These are phyloP conservation scores for Fusarium protoensiforme DNA, from an alignment of 2,329 filamentous ascomycete species.

Conservation along the genomic window DNA sequence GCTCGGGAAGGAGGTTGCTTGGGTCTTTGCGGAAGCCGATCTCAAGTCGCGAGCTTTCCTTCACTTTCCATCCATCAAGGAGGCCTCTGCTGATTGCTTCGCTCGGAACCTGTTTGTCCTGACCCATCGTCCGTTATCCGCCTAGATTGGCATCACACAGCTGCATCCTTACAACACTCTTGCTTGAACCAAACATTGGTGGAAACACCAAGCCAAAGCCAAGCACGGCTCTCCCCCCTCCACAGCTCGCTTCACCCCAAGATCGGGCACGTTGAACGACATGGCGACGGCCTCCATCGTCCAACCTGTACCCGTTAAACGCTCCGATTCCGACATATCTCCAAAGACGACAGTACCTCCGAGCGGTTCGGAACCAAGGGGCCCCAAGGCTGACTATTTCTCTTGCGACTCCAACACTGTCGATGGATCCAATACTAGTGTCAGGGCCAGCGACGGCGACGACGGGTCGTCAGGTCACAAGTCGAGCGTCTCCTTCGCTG, in stretches of 20 bases:
- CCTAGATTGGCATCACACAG: not conserved
- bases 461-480: slow-evolving; percentile 45
- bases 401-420: slow-evolving; percentile 34
- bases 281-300: slow-evolving; percentile 38
- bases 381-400: slow-evolving; percentile 40
- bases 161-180: slow-evolving; percentile 14
- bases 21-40: slow-evolving; percentile 20
- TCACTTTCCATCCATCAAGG: slow-evolving; percentile 5
- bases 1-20: slow-evolving; percentile 11
- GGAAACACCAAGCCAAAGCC: slow-evolving; percentile 1
- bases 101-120: not conserved
- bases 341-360: slow-evolving; percentile 49
- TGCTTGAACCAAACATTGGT: slow-evolving; percentile 3
- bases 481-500: slow-evolving; percentile 49
- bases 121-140: not conserved
- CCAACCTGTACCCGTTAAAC: slow-evolving; percentile 42
- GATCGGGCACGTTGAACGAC: slow-evolving; percentile 11
- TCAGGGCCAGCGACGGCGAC: slow-evolving; percentile 43
- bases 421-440: slow-evolving; percentile 40
- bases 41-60: slow-evolving; percentile 17
- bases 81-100: not conserved
- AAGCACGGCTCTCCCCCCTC: not conserved
- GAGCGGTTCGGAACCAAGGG: slow-evolving; percentile 18
- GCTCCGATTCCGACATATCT: slow-evolving; percentile 57
- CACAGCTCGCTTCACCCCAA: slow-evolving; percentile 3